phyloP scores from a whole-genome alignment of 306 rosid genomes.

The Hippophae rhamnoides region DNA sequence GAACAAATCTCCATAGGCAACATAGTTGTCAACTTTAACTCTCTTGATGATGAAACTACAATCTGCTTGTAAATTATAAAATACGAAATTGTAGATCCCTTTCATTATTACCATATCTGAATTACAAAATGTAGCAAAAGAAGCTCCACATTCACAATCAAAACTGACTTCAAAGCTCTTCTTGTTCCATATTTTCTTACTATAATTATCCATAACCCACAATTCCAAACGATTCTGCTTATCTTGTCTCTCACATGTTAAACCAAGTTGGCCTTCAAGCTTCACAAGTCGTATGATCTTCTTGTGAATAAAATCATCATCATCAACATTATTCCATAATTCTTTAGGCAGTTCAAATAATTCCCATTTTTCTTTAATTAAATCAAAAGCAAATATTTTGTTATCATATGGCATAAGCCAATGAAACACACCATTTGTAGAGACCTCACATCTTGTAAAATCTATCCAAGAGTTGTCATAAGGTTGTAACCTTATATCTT shows the following conservation, averaged over 20 bases:
- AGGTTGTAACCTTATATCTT: neutral
- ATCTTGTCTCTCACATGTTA: neutral
- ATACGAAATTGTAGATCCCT: no score
- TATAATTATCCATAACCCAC: conserved; percentile 1
- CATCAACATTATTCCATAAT: no score
- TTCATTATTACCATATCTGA: no score
- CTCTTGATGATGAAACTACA: no score
- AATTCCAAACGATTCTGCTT: neutral
- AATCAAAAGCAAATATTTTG: neutral
- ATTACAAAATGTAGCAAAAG: no score
- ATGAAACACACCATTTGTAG: neutral
- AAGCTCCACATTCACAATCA: no score
- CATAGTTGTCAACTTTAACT: no score
- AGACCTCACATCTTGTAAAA: neutral
- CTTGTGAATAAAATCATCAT: no score
- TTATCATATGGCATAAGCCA: neutral
- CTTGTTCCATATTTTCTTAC: neutral
- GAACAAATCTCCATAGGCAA: no score
- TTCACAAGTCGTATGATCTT: neutral
- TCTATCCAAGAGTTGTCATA: neutral
- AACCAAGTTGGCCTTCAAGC: neutral
- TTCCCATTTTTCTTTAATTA: neutral
- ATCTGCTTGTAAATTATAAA: no score
- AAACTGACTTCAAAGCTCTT: neutral
- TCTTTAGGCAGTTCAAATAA: neutral